Evolutionary conservation across 345 rosid genomes (phyloP), one percentile per base, ranked within the genome.

Genomic region (Acer campestre): DNA sequence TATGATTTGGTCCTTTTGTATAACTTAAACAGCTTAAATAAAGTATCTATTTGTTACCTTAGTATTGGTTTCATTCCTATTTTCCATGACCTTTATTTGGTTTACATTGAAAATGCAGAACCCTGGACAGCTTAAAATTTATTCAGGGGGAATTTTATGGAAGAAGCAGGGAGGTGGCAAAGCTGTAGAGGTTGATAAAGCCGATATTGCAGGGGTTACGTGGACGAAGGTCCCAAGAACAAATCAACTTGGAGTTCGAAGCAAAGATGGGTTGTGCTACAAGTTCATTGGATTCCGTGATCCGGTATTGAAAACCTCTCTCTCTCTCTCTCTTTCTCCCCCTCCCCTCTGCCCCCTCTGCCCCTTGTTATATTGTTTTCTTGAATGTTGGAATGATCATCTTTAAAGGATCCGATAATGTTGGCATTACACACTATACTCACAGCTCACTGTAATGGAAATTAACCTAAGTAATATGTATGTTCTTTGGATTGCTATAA

Each of bases 131-230:
- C 88, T 94, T 62, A 96, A 89, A 80, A 86, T 96, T 11, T 80
- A 75, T 78, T 85, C 93, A 0, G 93, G 97, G 61, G 98, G 98
- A 0, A 94, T 96, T 53, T 80, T 80, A 71, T 96, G 99, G 99
- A 96, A 93, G 94, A 96, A 94, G 82, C 95, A 82, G 84, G 99
- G 98, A 31, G 99, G 99, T 68, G 99, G 99, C 59, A 96, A 94
- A 81, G 93, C 94, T 61, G 97, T 94, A 38, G 98, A 94, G 88
- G 98, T 96, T 42, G 98, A 92, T 59, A 91, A 91, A 83, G 78
- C 90, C 61, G 97, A 96, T 81, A 85, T 96, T 75, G 83, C 77
- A 0, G 91, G 91, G 58, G 81, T 94, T 59, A 83, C 93, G 68
- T 96, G 98, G 99, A 96, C 83, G 94, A 92, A 91, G 78, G 94